Evolutionary conservation across 352 stramenopile species (phyloP).

Genomic region (Thraustochytrium sp.): DNA sequence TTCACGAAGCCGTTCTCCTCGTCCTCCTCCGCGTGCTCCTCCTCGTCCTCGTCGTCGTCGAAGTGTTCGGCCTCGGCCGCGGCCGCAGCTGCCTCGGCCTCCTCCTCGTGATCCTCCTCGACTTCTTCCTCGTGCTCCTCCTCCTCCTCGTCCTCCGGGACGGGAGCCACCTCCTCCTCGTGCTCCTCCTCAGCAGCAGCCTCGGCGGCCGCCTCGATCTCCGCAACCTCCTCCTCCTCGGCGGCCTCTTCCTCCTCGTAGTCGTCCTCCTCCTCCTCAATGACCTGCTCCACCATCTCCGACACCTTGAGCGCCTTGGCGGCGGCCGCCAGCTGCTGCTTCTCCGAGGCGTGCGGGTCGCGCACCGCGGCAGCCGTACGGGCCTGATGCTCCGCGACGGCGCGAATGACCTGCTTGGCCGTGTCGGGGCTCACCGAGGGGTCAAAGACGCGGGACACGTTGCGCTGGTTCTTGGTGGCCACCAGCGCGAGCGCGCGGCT

Average conservation of each 20-base stretch:
- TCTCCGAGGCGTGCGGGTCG: background rate
- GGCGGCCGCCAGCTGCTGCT: background rate
- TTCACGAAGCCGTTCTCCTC: conserved; percentile 1
- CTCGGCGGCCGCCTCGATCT: background rate
- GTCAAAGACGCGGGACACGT: conserved; percentile 17
- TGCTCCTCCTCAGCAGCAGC: background rate
- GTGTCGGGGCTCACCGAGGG: background rate
- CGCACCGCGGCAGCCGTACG: background rate
- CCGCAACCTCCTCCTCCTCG: background rate
- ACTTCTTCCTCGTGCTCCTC: background rate
- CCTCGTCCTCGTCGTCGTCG: background rate
- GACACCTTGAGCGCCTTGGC: conserved; percentile 5
- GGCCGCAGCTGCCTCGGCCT: background rate
- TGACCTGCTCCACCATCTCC: background rate
- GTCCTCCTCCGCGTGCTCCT: conserved; percentile 11
- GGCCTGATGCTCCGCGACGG: background rate
- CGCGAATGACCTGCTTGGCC: conserved; percentile 9
- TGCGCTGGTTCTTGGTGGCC: conserved; percentile 27
- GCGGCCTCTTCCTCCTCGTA: background rate
- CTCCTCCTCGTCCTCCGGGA: background rate
- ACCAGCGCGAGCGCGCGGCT: conserved; percentile 40
- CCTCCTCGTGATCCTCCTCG: background rate
- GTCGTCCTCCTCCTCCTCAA: conserved; percentile 3
- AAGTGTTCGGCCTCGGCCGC: background rate
- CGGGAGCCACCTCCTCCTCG: background rate